Evolutionary conservation across 345 rosid species (phyloP).

Genomic region (Hevea brasiliensis): DNA sequence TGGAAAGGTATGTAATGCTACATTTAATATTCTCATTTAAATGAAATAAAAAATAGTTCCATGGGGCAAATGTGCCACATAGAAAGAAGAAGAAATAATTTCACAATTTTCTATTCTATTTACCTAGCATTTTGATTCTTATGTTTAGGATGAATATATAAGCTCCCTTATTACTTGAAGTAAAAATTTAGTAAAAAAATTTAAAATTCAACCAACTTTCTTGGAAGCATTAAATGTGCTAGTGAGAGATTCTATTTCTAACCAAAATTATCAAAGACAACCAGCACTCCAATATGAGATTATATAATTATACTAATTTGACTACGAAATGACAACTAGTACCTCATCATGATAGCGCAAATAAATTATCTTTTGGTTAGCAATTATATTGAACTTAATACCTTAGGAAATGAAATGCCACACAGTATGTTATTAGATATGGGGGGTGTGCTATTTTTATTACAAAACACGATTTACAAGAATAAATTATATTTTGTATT

Average conservation of each 20-base stretch:
- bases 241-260: too few relatives aligned
- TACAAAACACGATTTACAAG: not conserved
- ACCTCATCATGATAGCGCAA: not conserved
- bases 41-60: not conserved
- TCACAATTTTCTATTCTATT: not conserved
- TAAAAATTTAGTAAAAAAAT: not conserved
- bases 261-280: too few relatives aligned
- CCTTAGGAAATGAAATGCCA: not conserved
- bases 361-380: not conserved
- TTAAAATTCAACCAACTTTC: not conserved
- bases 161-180: not conserved
- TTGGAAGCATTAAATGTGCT: not conserved
- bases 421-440: not conserved
- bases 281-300: not conserved
- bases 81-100: not conserved
- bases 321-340: not conserved
- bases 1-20: conserved; percentile 67
- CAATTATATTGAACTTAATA: too few relatives aligned
- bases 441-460: not conserved
- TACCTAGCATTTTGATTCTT: not conserved
- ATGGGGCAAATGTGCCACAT: not conserved
- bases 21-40: not conserved
- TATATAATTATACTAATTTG: not conserved
- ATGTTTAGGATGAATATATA: not conserved
- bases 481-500: too few relatives aligned